A percentile compares a stretch with the other conserved stretches of the same genome.
Conservation (phyloP, 768 basidiomycete genomes). For the Phaffia tasmanica region DNA sequence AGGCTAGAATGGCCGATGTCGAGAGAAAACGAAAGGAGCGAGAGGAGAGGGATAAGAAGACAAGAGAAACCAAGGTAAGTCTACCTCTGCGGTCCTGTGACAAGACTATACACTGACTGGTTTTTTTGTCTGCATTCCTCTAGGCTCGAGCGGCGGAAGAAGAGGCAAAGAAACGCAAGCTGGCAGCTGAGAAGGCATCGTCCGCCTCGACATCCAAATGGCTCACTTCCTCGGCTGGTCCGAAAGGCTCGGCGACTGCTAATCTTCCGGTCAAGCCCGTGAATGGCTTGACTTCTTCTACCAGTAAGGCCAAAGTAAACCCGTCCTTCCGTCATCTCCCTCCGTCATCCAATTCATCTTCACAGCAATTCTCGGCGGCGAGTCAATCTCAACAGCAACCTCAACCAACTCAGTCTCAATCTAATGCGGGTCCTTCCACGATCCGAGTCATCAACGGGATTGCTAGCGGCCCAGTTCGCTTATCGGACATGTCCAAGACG, state of each 20-base stretch:
- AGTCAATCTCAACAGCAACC: constrained; percentile 3
- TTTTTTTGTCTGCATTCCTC: too few species aligned
- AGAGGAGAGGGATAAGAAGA: constrained; percentile 22
- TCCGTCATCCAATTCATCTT: constrained; percentile 2
- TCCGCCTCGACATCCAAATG: constrained; percentile 19
- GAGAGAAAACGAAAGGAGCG: constrained; percentile 25
- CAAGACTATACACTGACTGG: not conserved
- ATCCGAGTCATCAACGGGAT: constrained; percentile 19
- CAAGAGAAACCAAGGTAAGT: constrained; percentile 13
- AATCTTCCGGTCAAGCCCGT: constrained; percentile 13
- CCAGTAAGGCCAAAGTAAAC: not conserved
- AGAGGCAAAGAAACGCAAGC: constrained; percentile 21
- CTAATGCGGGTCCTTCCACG: not conserved
- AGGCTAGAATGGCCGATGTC: constrained; percentile 17
- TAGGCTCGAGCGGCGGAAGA: constrained; percentile 16
- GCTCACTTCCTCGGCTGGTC: constrained; percentile 9
- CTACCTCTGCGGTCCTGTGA: not conserved
- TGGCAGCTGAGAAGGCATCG: constrained; percentile 1
- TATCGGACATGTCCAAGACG: constrained; percentile 20
- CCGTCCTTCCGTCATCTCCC: constrained; percentile 25
- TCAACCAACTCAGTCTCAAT: constrained; percentile 1
- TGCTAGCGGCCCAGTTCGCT: constrained; percentile 18
- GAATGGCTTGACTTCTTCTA: not conserved
- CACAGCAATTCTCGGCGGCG: constrained; percentile 1
- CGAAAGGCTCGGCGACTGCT: not conserved